Conservation (phyloP, 2,329 filamentous ascomycete species). For the Cercospora berteroae region DNA sequence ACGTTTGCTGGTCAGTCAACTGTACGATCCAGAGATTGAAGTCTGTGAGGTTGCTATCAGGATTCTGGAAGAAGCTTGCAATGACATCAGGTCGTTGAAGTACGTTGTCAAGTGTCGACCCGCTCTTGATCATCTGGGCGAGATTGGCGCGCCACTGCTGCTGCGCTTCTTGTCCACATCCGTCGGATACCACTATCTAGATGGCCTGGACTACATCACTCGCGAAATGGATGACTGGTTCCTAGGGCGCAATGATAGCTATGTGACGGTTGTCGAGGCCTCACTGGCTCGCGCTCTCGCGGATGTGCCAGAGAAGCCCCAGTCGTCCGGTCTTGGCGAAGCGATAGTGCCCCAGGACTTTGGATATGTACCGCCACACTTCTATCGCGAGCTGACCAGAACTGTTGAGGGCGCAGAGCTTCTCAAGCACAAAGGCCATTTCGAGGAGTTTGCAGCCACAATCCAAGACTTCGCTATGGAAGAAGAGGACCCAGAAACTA, state of each 20-base stretch:
- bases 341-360: conserved; percentile 50
- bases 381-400: conserved; percentile 90
- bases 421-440: conserved; percentile 89
- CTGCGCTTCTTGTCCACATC: conserved; percentile 92
- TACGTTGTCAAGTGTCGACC: conserved; percentile 96
- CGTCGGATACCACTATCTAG: conserved; percentile 94
- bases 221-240: conserved; percentile 99
- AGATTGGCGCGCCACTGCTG: conserved; percentile 90
- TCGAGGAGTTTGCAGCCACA: conserved; percentile 85
- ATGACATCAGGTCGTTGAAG: conserved; percentile 83
- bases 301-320: conserved; percentile 55
- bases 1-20: conserved; percentile 90
- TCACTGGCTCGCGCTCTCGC: conserved; percentile 82
- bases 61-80: conserved; percentile 95
- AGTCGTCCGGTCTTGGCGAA: conserved; percentile 42
- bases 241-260: conserved; percentile 91
- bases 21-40: conserved; percentile 96
- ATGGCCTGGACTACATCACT: conserved; percentile 96
- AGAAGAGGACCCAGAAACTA: conserved; percentile 76
- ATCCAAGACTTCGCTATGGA: conserved; percentile 86
- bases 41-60: conserved; percentile 96
- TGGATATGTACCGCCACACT: conserved; percentile 82
- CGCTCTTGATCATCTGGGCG: conserved; percentile 88
- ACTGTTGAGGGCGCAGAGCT: conserved; percentile 90
- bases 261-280: conserved; percentile 92